These are phyloP conservation scores for Geotrichum reessii DNA, from an alignment of 1,139 yeast genomes.

Conservation along the genomic window DNA sequence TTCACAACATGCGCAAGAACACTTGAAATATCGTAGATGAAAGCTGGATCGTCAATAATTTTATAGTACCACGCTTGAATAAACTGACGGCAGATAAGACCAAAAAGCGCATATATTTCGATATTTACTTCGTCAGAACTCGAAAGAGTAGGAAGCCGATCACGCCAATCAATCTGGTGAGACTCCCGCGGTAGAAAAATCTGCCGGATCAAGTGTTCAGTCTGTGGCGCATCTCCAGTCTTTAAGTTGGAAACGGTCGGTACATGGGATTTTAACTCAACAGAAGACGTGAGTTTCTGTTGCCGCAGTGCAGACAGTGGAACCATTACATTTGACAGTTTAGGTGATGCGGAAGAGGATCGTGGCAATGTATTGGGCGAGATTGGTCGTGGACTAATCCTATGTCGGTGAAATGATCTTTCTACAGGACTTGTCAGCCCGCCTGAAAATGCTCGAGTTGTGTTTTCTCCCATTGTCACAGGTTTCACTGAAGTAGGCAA, in stretches of 20 bases:
- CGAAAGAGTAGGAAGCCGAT: constrained; percentile 13
- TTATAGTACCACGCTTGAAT: constrained; percentile 44
- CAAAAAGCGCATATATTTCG: constrained; percentile 43
- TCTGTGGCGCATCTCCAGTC: not conserved
- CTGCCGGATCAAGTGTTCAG: constrained; percentile 16
- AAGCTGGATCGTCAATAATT: constrained; percentile 40
- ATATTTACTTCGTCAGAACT: constrained; percentile 36
- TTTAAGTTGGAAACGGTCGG: not conserved
- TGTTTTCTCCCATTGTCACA: too few species aligned
- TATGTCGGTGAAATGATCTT: not conserved
- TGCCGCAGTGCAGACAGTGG: not conserved
- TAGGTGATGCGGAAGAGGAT: not conserved
- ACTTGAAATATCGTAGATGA: constrained; percentile 38
- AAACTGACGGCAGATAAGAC: constrained; percentile 43
- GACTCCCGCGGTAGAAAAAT: constrained; percentile 16
- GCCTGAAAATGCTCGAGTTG: too few species aligned
- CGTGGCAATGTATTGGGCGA: not conserved
- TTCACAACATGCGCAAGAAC: constrained; percentile 40
- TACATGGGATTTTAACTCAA: not conserved
- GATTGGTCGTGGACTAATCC: constrained; percentile 4
- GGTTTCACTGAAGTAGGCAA: too few species aligned
- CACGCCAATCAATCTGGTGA: constrained; percentile 16
- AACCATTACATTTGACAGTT: not conserved
- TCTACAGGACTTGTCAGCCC: not conserved
- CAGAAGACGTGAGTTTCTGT: not conserved